Percentiles rank a stretch among this genome's conserved stretches.
These are phyloP conservation scores for Streptanthus diversifolius DNA, from an alignment of 345 rosid species.

Conservation along the genomic window DNA sequence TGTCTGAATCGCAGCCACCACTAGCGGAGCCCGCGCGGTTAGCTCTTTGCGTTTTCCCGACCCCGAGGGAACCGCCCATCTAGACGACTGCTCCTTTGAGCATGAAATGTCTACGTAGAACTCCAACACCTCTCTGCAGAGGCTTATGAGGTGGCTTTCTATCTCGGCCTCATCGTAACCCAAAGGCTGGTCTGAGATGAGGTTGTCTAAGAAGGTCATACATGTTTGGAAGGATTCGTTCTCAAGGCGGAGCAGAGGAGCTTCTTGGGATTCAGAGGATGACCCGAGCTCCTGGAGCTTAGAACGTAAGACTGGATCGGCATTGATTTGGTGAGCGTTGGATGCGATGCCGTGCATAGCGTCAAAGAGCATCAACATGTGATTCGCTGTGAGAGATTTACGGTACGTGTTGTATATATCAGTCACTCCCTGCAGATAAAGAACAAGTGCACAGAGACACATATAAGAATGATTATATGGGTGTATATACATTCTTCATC, in stretches of 20 bases:
- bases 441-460: background rate
- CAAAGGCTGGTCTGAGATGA: conserved; percentile 54
- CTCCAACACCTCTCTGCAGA: conserved; percentile 65
- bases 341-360: conserved; percentile 70
- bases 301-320: conserved; percentile 42
- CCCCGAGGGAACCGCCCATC: conserved; percentile 68
- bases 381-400: conserved; percentile 50
- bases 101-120: conserved; percentile 55
- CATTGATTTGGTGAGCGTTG: conserved; percentile 68
- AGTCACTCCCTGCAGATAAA: conserved; percentile 66
- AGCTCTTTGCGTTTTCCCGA: conserved; percentile 77
- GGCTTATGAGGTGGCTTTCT: conserved; percentile 56
- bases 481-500: background rate
- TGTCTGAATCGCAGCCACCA: conserved; percentile 76
- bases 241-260: conserved; percentile 76
- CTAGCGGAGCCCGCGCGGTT: conserved; percentile 71
- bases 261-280: conserved; percentile 79
- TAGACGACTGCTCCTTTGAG: conserved; percentile 39
- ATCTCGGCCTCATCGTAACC: conserved; percentile 50
- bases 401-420: conserved; percentile 81
- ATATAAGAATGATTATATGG: background rate
- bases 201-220: conserved; percentile 75
- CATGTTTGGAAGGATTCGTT: conserved; percentile 82
- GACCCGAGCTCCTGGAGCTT: conserved; percentile 73
- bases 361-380: conserved; percentile 57